These are phyloP conservation scores for Huntiella omanensis DNA, from an alignment of 2,329 filamentous ascomycete species.

Conservation along the genomic window DNA sequence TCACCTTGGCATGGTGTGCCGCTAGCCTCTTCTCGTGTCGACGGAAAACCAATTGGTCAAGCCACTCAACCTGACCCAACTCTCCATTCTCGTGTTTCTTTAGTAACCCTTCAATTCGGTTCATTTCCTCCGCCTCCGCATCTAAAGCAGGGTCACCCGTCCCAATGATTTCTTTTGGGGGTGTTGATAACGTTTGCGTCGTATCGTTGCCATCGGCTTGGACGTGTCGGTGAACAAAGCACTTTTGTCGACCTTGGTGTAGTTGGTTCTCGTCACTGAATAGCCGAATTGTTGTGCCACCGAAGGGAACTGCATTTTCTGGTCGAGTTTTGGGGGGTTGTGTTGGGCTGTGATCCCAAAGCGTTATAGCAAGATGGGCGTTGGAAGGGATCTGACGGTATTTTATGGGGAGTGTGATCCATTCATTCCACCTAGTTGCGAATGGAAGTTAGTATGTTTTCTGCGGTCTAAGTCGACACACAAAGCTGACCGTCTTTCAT, in stretches of 20 bases:
- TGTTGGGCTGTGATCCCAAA: slow-evolving; percentile 55
- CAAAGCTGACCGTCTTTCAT: slow-evolving; percentile 35
- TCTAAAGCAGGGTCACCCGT: slow-evolving; percentile 33
- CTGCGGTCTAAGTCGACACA: neutral
- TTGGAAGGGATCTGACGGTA: slow-evolving; percentile 69
- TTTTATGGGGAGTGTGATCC: slow-evolving; percentile 71
- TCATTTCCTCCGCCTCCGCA: slow-evolving; percentile 64
- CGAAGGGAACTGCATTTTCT: slow-evolving; percentile 74
- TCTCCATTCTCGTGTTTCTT: slow-evolving; percentile 99
- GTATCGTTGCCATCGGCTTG: slow-evolving; percentile 70
- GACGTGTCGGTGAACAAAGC: slow-evolving; percentile 62
- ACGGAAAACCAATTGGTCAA: slow-evolving; percentile 85
- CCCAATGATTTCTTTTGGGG: slow-evolving; percentile 32
- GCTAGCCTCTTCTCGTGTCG: slow-evolving; percentile 50
- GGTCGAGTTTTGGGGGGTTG: slow-evolving; percentile 55
- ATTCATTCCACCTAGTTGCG: slow-evolving; percentile 67
- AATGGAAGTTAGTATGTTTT: neutral
- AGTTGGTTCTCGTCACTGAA: slow-evolving; percentile 86
- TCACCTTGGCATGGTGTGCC: slow-evolving; percentile 21
- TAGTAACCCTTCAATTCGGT: slow-evolving; percentile 72
- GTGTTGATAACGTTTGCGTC: slow-evolving; percentile 51
- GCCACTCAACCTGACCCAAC: slow-evolving; percentile 81
- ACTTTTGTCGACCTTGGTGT: slow-evolving; percentile 84
- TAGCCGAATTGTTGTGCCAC: slow-evolving; percentile 77
- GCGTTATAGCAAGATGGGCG: slow-evolving; percentile 72